Percentiles rank a stretch among this genome's conserved stretches.
These are phyloP conservation scores for Exophiala bonariae DNA, from an alignment of 2,329 filamentous ascomycete species.

Conservation along the genomic window DNA sequence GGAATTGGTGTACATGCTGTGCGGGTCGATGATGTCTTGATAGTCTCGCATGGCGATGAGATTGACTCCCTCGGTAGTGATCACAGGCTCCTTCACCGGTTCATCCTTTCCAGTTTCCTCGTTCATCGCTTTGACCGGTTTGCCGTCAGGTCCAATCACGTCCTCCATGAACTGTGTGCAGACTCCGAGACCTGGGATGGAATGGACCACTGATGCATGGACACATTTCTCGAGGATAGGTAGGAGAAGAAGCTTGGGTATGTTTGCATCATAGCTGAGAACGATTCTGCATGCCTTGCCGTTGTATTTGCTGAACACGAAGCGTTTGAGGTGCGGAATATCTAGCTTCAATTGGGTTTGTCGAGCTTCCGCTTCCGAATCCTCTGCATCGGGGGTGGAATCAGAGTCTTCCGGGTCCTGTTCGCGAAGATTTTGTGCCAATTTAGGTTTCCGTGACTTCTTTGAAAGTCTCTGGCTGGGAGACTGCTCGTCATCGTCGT, in stretches of 20 bases:
- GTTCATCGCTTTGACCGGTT: constrained; percentile 45
- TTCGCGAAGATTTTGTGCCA: constrained; percentile 23
- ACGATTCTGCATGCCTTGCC: constrained; percentile 79
- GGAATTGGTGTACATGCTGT: constrained; percentile 88
- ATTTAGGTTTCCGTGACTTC: constrained; percentile 7
- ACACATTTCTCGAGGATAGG: constrained; percentile 82
- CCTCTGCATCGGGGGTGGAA: constrained; percentile 32
- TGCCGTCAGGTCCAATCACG: constrained; percentile 47
- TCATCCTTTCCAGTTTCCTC: constrained; percentile 50
- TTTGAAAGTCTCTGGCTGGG: constrained; percentile 5
- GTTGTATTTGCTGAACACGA: constrained; percentile 73
- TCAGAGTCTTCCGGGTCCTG: constrained; percentile 26
- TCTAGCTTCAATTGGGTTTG: constrained; percentile 65
- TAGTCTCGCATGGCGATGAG: constrained; percentile 87
- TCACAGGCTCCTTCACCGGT: constrained; percentile 46
- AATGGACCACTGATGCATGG: constrained; percentile 78
- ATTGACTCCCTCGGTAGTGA: constrained; percentile 80
- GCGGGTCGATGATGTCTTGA: constrained; percentile 79
- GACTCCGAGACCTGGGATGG: constrained; percentile 72
- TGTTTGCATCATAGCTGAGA: constrained; percentile 75
- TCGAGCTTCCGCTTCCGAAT: constrained; percentile 50
- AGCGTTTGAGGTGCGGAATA: constrained; percentile 68
- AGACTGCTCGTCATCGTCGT: constrained; percentile 17
- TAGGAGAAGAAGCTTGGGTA: constrained; percentile 90
- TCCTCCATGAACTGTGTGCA: constrained; percentile 70